Evolutionary conservation across 2,329 filamentous ascomycete species (phyloP).

Genomic region (Nemania diffusa): DNA sequence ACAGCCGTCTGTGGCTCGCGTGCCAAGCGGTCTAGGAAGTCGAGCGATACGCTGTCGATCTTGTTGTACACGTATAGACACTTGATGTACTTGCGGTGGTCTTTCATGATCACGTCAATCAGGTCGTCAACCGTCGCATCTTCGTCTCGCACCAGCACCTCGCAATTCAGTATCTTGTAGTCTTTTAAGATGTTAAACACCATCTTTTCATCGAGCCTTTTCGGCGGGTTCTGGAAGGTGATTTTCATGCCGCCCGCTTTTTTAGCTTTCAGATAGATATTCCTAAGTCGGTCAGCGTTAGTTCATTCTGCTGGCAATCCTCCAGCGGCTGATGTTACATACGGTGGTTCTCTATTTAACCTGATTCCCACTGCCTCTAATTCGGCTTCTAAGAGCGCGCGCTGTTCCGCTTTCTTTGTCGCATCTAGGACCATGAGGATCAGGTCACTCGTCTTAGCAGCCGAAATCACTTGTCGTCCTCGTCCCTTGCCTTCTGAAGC

Average conservation of each 20-base stretch:
- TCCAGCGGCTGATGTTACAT: constrained; percentile 50
- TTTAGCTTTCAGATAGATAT: constrained; percentile 96
- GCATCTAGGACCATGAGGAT: constrained; percentile 97
- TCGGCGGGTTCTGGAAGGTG: constrained; percentile 89
- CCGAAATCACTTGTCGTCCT: constrained; percentile 95
- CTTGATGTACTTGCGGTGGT: constrained; percentile 96
- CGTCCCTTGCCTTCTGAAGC: constrained; percentile 95
- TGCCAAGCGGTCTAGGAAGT: constrained; percentile 91
- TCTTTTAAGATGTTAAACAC: constrained; percentile 96
- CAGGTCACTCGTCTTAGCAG: constrained; percentile 97
- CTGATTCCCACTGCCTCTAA: constrained; percentile 95
- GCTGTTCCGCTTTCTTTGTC: constrained; percentile 94
- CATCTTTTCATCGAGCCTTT: constrained; percentile 96
- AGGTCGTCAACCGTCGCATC: constrained; percentile 96
- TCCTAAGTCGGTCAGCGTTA: constrained; percentile 61
- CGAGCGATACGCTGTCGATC: constrained; percentile 92
- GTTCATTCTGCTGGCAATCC: not conserved
- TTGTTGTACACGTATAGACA: constrained; percentile 99
- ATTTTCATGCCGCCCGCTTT: constrained; percentile 99
- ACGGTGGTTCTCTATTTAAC: constrained; percentile 91
- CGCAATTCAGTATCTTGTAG: constrained; percentile 98
- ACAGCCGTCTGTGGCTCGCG: constrained; percentile 94
- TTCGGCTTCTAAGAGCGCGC: constrained; percentile 88
- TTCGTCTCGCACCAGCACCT: constrained; percentile 94
- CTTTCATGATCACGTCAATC: constrained; percentile 99